Evolutionary conservation across 331 rosid genomes (phyloP).

Genomic region (Acacia concinna): DNA sequence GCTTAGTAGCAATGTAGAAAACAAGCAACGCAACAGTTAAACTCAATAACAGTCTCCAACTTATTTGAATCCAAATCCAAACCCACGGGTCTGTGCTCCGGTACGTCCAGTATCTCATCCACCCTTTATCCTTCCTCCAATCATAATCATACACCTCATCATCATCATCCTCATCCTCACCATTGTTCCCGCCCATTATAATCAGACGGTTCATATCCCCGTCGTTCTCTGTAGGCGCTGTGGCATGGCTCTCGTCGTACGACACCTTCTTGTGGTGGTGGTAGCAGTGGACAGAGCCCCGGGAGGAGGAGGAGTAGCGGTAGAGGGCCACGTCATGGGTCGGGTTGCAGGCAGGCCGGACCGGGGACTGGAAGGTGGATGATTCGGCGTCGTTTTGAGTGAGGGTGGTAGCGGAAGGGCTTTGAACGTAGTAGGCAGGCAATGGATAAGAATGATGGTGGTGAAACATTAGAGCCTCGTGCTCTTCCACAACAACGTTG

Average conservation of each 20-base stretch:
- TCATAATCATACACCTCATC: conserved; percentile 35
- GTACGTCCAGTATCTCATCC: conserved; percentile 65
- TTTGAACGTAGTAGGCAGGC: conserved; percentile 72
- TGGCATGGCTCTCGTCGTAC: conserved; percentile 58
- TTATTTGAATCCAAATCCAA: conserved; percentile 76
- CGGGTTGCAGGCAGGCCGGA: conserved; percentile 33
- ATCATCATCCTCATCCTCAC: background rate
- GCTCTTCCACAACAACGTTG: conserved; percentile 58
- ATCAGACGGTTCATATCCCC: conserved; percentile 39
- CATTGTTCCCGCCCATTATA: background rate
- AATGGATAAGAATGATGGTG: conserved; percentile 64
- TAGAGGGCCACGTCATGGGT: conserved; percentile 48
- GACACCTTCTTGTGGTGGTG: conserved; percentile 57
- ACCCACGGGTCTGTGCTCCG: conserved; percentile 52
- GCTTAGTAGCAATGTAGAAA: conserved; percentile 76
- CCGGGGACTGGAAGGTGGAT: conserved; percentile 53
- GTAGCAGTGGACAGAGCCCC: conserved; percentile 67
- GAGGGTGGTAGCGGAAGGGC: conserved; percentile 70
- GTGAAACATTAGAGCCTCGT: conserved; percentile 46
- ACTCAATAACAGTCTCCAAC: conserved; percentile 73
- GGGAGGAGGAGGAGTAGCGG: conserved; percentile 58
- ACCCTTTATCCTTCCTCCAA: conserved; percentile 43
- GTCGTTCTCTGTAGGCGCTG: conserved; percentile 41
- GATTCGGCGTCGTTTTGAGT: conserved; percentile 43
- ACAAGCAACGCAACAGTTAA: conserved; percentile 73